Evolutionary conservation across 2,329 filamentous ascomycete genomes (phyloP), one percentile per base, ranked within the genome.

Genomic region (Claviceps paspali): DNA sequence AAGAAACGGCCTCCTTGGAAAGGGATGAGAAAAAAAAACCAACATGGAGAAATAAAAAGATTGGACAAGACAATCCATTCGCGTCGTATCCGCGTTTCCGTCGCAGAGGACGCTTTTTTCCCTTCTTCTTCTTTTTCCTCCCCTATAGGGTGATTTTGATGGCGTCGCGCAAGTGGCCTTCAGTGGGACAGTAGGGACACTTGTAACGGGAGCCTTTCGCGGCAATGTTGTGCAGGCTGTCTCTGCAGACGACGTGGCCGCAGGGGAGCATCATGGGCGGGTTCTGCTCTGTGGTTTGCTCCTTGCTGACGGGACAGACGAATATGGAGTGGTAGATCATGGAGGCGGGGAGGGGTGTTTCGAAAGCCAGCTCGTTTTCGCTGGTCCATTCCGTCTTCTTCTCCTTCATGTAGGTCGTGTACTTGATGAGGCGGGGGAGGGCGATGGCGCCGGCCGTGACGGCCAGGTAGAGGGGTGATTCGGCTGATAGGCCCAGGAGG

Each of bases 201-300:
- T 98, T 98, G 67, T 92, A 92, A 41, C 80, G 67, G 29, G 65
- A 71, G 0, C 80, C 79, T 60, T 92, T 93, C 38, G 78, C 78
- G 39, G 78, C 78, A 29, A 96, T 67, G 51, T 77, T 78, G 42
- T 81, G 74, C 35, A 98, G 62, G 24, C 80, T 86, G 51, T 95
- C 87, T 45, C 78, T 73, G 14, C 86, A 87, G 41, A 98, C 79
- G 36, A 95, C 88, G 61, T 98, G 91, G 5, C 91, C 88, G 52
- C 91, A 98, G 0, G 84, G 82, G 52, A 98, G 77, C 73, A 95
- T 91, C 82, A 96, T 92, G 2, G 91, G 86, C 9, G 91, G 91
- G 55, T 98, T 98, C 18, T 70, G 63, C 51, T 93, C 86, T 0
- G 88, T 98, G 0, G 82, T 86, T 58, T 98, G 91, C 54, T 95